Conservation (phyloP, 345 rosid genomes). For the Barbarea vulgaris region DNA sequence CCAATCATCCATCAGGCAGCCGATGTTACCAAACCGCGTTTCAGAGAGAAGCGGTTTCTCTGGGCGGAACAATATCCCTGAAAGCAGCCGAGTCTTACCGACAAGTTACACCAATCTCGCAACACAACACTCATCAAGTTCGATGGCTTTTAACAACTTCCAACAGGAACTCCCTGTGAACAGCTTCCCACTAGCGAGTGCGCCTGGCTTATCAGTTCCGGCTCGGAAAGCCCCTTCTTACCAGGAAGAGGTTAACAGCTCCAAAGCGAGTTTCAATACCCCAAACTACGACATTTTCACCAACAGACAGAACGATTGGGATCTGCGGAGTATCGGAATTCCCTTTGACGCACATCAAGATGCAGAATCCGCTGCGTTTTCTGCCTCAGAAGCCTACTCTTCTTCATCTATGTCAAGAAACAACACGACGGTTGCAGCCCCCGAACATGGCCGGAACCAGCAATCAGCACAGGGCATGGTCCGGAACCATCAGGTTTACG, state of each 20-base stretch:
- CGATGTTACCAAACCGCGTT: constrained; percentile 54
- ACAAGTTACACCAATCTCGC: constrained; percentile 42
- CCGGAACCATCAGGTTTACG: constrained; percentile 28
- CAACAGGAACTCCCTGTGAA: constrained; percentile 51
- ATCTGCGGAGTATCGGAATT: constrained; percentile 62
- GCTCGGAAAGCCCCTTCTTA: constrained; percentile 41
- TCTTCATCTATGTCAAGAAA: constrained; percentile 39
- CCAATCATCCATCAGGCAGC: constrained; percentile 59
- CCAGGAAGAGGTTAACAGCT: constrained; percentile 61
- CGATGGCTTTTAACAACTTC: constrained; percentile 43
- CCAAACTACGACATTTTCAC: constrained; percentile 31
- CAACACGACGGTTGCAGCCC: constrained; percentile 23
- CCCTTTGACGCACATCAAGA: constrained; percentile 59
- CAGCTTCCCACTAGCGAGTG: constrained; percentile 63
- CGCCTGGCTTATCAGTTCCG: constrained; percentile 59
- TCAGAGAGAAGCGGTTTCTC: constrained; percentile 42
- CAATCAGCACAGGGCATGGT: constrained; percentile 5
- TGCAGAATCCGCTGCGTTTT: constrained; percentile 43
- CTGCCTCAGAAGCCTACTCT: constrained; percentile 38
- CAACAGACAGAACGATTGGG: constrained; percentile 62
- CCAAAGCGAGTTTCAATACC: constrained; percentile 41
- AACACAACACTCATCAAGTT: constrained; percentile 31
- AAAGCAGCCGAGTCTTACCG: constrained; percentile 59
- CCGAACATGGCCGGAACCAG: constrained; percentile 19
- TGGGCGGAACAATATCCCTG: constrained; percentile 53